Base-by-base conservation (phyloP, 2,329 filamentous ascomycete genomes). In the Epichloe coenophiala region DNA sequence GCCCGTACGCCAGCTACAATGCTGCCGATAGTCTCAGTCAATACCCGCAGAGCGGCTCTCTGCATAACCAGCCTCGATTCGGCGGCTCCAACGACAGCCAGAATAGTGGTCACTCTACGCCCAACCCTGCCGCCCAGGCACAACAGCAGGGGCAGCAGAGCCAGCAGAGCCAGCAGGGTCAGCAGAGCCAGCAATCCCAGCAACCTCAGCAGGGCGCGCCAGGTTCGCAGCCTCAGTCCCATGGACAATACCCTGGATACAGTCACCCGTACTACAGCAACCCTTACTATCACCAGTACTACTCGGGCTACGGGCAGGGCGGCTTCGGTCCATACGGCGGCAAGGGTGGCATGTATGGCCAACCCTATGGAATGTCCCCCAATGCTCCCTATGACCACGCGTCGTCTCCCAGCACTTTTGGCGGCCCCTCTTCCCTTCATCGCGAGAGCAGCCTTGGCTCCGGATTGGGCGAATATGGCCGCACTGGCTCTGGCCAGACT, bases 101-200 rank as follows among this genome's bases (percentile, higher is more conserved):
- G 61, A 88, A 84, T 71, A 95, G 88, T 64, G 91, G 89, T 43
- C 85, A 93, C 66, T 91, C 85, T 60, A 96, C 90, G 2, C 90
- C 91, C 37, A 93, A 94, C 70, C 89, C 90, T 31, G 76, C 83
- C 40, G 69, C 71, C 11, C 77, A 78, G 61, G 70, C 69, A 45
- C 77, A 78, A 59, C 68, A 70, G 55, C 58, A 49, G 36, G 23
- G 7, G 1, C 23, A 27, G 23, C 23, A 27, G 23, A 1, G 23
- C 6, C 23, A 27, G 7, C 69, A 69, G 33, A 61, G 51, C 43
- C 54, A 56, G 47, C 58, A 49, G 36, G 23, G 7, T 0, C 23
- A 27, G 23, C 23, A 27, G 23, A 1, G 23, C 6, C 23, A 27
- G 7, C 23, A 27, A 27, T 27, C 46, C 7, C 74, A 75, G 57